These are phyloP conservation scores for Cytospora mali DNA, from an alignment of 2,329 filamentous ascomycete species.

Conservation along the genomic window DNA sequence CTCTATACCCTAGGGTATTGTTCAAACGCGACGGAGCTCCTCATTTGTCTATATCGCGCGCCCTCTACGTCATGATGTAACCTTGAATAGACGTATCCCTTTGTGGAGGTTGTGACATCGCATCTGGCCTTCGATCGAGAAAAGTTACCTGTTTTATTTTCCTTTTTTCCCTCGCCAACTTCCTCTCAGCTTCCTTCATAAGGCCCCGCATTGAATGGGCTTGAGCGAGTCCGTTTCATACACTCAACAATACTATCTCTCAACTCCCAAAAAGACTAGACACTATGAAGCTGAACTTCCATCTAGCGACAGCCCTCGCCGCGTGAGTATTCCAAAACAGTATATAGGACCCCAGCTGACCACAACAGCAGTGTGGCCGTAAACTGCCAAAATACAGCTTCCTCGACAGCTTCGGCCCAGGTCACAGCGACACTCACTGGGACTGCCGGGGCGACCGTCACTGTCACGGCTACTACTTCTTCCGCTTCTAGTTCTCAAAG, in stretches of 20 bases:
- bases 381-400: background rate
- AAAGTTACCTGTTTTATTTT: background rate
- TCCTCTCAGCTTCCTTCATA: background rate
- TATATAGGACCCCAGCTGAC: background rate
- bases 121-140: background rate
- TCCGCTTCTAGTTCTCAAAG: background rate
- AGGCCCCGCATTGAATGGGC: background rate
- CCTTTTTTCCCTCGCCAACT: background rate
- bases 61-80: slow-evolving; percentile 20
- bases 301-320: background rate
- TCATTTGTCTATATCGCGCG: slow-evolving; percentile 8
- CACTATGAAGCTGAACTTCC: background rate
- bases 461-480: slow-evolving; percentile 7
- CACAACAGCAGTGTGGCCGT: slow-evolving; percentile 1
- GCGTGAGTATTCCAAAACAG: background rate
- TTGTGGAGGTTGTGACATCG: background rate
- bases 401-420: slow-evolving; percentile 3
- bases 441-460: background rate
- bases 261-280: background rate
- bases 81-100: slow-evolving; percentile 1
- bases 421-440: slow-evolving; percentile 3
- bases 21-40: background rate
- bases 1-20: too few species aligned
- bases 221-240: background rate
- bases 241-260: background rate